phyloP scores from a whole-genome alignment of 2,329 filamentous ascomycete genomes.

The Trichoderma cornu-damae region DNA sequence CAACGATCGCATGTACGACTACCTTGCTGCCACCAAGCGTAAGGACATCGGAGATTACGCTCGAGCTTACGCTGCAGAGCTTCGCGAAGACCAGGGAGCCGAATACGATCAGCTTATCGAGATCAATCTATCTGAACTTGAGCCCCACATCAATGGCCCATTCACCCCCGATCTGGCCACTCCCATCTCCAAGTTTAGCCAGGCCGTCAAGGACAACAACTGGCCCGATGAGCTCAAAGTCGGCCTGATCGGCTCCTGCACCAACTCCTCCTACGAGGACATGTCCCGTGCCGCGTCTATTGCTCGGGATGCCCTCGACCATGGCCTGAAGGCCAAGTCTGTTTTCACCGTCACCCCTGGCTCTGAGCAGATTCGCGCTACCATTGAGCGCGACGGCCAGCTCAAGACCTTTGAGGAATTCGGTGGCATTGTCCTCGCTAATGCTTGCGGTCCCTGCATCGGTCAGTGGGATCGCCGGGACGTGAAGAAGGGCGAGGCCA shows the following conservation, averaged over 20 bases:
- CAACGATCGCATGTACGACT: slow-evolving; percentile 97
- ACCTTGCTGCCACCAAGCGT: slow-evolving; percentile 87
- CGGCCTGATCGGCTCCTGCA: slow-evolving; percentile 96
- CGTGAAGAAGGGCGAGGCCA: slow-evolving; percentile 89
- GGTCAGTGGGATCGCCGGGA: slow-evolving; percentile 94
- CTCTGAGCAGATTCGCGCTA: slow-evolving; percentile 93
- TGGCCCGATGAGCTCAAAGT: slow-evolving; percentile 98
- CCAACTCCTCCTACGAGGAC: slow-evolving; percentile 80
- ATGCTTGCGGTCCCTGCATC: slow-evolving; percentile 89
- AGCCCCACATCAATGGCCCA: slow-evolving; percentile 97
- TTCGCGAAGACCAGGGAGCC: slow-evolving; percentile 80
- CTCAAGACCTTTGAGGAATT: slow-evolving; percentile 94
- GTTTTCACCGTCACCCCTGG: slow-evolving; percentile 94
- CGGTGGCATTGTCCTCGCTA: slow-evolving; percentile 88
- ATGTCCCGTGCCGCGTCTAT: slow-evolving; percentile 93
- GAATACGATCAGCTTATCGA: slow-evolving; percentile 96
- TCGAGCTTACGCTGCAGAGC: slow-evolving; percentile 75
- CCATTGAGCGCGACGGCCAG: slow-evolving; percentile 84
- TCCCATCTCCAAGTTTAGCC: slow-evolving; percentile 94
- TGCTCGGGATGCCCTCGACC: slow-evolving; percentile 81
- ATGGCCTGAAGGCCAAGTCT: slow-evolving; percentile 90
- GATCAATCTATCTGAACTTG: slow-evolving; percentile 89
- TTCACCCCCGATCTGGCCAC: slow-evolving; percentile 98
- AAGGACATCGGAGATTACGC: slow-evolving; percentile 86
- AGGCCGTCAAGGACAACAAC: slow-evolving; percentile 86